A percentile compares a stretch with the other conserved stretches of the same genome.
Evolutionary conservation across 2,329 filamentous ascomycete genomes (phyloP).

Genomic region (Neonectria sp.): DNA sequence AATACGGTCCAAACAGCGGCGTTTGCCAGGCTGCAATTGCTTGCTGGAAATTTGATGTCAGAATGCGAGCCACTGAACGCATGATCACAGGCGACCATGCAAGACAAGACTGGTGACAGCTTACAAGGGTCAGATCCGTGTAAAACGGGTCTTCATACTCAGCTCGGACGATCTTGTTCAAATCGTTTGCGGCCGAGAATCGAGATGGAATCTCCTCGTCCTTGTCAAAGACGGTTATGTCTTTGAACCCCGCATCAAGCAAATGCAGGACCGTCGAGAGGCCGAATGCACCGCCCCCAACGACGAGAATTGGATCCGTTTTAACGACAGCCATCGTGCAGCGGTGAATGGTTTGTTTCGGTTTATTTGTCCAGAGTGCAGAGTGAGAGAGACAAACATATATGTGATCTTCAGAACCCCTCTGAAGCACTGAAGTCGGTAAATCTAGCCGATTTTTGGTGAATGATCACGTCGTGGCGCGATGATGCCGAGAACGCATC

Average conservation of each 20-base stretch:
- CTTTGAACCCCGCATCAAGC: slow-evolving; percentile 58
- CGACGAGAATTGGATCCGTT: slow-evolving; percentile 51
- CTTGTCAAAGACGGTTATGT: slow-evolving; percentile 64
- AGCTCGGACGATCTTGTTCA: slow-evolving; percentile 74
- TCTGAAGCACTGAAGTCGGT: background rate
- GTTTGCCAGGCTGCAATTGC: slow-evolving; percentile 67
- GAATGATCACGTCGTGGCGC: background rate
- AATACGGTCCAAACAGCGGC: slow-evolving; percentile 68
- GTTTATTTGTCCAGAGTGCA: background rate
- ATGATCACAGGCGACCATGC: background rate
- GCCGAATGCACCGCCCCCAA: slow-evolving; percentile 66
- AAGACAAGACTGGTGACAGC: slow-evolving; percentile 22
- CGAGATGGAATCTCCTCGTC: slow-evolving; percentile 57
- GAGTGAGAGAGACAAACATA: slow-evolving; percentile 6
- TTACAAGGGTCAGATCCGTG: slow-evolving; percentile 66
- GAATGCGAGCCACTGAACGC: background rate
- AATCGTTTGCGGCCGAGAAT: slow-evolving; percentile 69
- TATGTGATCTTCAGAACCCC: slow-evolving; percentile 13
- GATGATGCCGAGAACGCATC: background rate
- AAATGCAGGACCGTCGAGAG: slow-evolving; percentile 66
- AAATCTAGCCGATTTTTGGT: background rate
- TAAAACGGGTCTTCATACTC: slow-evolving; percentile 73
- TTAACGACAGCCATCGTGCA: slow-evolving; percentile 41
- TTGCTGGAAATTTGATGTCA: slow-evolving; percentile 47
- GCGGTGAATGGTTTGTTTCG: background rate